Conservation (phyloP, 169 alveolate genomes). For the Condylostoma magnum region DNA sequence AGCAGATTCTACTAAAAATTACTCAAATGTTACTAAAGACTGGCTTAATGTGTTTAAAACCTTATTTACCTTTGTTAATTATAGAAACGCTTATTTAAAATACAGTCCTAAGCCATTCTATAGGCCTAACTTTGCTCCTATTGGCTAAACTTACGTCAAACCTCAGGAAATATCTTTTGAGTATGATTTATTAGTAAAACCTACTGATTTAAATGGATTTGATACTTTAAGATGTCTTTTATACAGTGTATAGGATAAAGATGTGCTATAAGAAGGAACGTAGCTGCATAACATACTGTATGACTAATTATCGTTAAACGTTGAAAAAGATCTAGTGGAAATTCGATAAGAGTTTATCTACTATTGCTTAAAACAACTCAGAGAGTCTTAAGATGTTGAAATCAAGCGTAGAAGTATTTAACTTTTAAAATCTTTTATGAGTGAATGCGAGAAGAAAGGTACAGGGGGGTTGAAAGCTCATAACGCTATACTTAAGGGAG, state of each 20-base stretch:
- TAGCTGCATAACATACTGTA: slow-evolving; percentile 37
- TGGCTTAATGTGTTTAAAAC: slow-evolving; percentile 62
- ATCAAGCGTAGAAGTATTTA: slow-evolving; percentile 38
- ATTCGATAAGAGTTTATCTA: slow-evolving; percentile 28
- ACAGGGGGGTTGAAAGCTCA: slow-evolving; percentile 75
- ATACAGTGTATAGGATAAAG: slow-evolving; percentile 17
- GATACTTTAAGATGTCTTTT: slow-evolving; percentile 46
- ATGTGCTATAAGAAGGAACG: slow-evolving; percentile 40
- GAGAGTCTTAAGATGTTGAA: slow-evolving; percentile 19
- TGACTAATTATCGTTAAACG: background rate
- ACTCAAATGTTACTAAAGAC: slow-evolving; percentile 54
- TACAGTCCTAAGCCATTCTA: slow-evolving; percentile 10
- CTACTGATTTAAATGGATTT: slow-evolving; percentile 47
- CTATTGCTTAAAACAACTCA: slow-evolving; percentile 14
- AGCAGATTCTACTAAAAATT: slow-evolving; percentile 29
- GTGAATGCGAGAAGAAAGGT: slow-evolving; percentile 74
- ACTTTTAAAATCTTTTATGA: slow-evolving; percentile 48
- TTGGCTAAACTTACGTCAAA: background rate
- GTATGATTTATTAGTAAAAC: slow-evolving; percentile 32
- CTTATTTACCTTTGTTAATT: slow-evolving; percentile 55
- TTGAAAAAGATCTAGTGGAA: background rate
- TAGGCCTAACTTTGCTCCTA: background rate
- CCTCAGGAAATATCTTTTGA: background rate
- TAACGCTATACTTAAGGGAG: slow-evolving; percentile 61
- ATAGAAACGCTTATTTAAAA: slow-evolving; percentile 4